Percentiles rank a stretch among this genome's conserved stretches.
Conservation (phyloP, 2,329 filamentous ascomycete species). For the Ascochyta koolunga region DNA sequence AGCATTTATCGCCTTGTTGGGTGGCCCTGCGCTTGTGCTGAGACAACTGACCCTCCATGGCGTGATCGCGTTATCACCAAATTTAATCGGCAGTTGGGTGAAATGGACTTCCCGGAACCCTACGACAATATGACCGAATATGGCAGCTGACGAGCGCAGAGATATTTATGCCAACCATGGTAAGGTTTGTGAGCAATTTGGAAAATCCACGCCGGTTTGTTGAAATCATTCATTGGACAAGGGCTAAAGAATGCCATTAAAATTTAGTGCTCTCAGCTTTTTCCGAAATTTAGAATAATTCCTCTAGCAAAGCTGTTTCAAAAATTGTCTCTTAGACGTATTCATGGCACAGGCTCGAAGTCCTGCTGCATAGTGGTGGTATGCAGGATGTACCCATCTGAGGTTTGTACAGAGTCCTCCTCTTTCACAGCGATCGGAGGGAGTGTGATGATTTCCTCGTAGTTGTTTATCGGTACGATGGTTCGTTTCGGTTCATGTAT, state of each 20-base stretch:
- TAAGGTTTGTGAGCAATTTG: not conserved
- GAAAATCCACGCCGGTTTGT: not conserved
- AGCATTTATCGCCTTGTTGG: not conserved
- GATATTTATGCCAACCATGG: no score
- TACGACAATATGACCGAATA: not conserved
- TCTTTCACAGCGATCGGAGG: constrained; percentile 9
- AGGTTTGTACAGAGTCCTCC: constrained; percentile 2
- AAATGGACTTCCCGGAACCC: not conserved
- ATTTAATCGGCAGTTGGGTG: not conserved
- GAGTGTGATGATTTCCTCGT: constrained; percentile 3
- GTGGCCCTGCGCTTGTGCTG: constrained; percentile 1
- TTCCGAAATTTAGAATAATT: constrained; percentile 24
- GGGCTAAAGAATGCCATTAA: not conserved
- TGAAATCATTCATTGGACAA: not conserved
- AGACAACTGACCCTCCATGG: constrained; percentile 1
- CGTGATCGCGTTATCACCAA: not conserved
- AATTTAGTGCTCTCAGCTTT: constrained; percentile 1
- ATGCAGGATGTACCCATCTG: constrained; percentile 23
- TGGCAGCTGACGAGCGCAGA: not conserved
- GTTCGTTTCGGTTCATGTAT: constrained; percentile 15
- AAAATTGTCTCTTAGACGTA: constrained; percentile 30
- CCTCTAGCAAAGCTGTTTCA: constrained; percentile 27
- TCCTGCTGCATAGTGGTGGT: constrained; percentile 27
- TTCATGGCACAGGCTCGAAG: constrained; percentile 22
- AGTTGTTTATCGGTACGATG: not conserved